These are phyloP conservation scores for Cercospora sesami DNA, from an alignment of 2,329 filamentous ascomycete genomes.

Conservation along the genomic window DNA sequence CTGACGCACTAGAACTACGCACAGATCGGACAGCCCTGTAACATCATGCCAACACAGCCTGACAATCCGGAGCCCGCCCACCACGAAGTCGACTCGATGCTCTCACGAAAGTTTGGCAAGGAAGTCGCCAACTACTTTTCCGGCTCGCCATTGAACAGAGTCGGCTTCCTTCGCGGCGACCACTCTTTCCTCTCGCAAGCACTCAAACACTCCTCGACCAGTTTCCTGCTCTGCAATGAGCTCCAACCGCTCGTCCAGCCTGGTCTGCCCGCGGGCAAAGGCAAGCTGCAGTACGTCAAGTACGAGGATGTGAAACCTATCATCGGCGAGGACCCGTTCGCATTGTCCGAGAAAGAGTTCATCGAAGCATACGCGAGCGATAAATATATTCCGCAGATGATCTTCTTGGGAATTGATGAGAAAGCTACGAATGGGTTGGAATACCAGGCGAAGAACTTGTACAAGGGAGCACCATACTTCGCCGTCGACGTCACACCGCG, in stretches of 20 bases:
- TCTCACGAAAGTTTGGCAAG: slow-evolving; percentile 73
- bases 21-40: background rate
- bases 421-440: slow-evolving; percentile 54
- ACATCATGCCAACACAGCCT: slow-evolving; percentile 37
- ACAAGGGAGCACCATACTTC: slow-evolving; percentile 80
- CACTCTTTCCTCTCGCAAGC: slow-evolving; percentile 68
- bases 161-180: slow-evolving; percentile 74
- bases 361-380: slow-evolving; percentile 73
- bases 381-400: slow-evolving; percentile 65
- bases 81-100: slow-evolving; percentile 64
- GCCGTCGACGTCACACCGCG: slow-evolving; percentile 80
- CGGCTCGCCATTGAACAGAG: slow-evolving; percentile 71
- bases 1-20: background rate
- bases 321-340: slow-evolving; percentile 71
- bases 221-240: slow-evolving; percentile 77
- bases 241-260: slow-evolving; percentile 65
- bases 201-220: slow-evolving; percentile 63
- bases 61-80: slow-evolving; percentile 60
- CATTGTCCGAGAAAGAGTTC: slow-evolving; percentile 68
- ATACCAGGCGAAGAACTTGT: slow-evolving; percentile 65
- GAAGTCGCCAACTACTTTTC: slow-evolving; percentile 84
- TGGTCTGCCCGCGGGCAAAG: slow-evolving; percentile 42
- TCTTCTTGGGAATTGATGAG: slow-evolving; percentile 86
- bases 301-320: slow-evolving; percentile 69
- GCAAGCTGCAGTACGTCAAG: slow-evolving; percentile 65